Conservation (phyloP, 2,329 filamentous ascomycete genomes). For the Colletotrichum sp. region DNA sequence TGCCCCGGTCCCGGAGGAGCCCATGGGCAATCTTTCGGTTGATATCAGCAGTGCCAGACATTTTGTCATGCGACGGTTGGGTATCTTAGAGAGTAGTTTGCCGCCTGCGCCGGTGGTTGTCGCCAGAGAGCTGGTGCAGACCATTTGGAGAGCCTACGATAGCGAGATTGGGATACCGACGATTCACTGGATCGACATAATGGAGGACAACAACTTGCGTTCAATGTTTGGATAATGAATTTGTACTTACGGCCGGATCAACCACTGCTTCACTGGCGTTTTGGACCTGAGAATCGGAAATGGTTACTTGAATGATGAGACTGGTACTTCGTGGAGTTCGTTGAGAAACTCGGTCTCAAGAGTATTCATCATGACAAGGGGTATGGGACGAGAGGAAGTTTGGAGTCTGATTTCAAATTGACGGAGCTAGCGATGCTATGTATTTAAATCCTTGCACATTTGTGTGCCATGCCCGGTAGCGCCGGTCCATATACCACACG, state of each 20-base stretch:
- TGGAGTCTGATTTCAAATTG: background rate
- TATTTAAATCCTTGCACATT: background rate
- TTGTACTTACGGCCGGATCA: background rate
- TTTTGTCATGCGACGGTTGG: slow-evolving; percentile 41
- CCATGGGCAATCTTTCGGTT: slow-evolving; percentile 29
- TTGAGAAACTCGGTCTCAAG: background rate
- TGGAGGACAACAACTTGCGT: slow-evolving; percentile 37
- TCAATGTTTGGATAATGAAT: slow-evolving; percentile 35
- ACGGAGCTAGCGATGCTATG: background rate
- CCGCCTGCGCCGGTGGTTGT: slow-evolving; percentile 46
- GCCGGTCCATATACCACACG: background rate
- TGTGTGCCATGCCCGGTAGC: background rate
- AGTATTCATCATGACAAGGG: background rate
- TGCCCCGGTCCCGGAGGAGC: background rate
- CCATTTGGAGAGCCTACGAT: slow-evolving; percentile 46
- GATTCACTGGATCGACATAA: slow-evolving; percentile 49
- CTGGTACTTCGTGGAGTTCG: rapidly evolving
- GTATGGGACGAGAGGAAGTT: rapidly evolving
- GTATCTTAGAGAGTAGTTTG: slow-evolving; percentile 40
- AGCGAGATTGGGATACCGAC: slow-evolving; percentile 34
- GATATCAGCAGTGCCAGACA: slow-evolving; percentile 42
- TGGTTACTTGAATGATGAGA: rapidly evolving
- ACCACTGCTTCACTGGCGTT: background rate
- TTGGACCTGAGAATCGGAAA: background rate
- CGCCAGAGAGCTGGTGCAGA: slow-evolving; percentile 45